Base-by-base conservation (phyloP, 164 flowering plant genomes). In the Kingdonia uniflora region DNA sequence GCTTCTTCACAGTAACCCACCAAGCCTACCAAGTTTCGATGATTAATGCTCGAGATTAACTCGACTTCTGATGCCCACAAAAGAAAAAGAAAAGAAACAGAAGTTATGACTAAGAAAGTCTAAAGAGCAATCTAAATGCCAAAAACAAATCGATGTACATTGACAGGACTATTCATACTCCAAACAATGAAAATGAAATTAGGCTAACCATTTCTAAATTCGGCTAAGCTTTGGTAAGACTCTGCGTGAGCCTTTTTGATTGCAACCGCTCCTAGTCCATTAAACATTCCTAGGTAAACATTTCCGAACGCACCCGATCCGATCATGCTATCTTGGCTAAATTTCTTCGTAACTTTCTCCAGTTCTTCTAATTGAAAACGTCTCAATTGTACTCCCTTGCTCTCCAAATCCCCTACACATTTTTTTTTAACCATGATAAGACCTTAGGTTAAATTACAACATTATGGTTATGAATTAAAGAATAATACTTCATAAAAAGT, bases 231-330 rank as follows among this genome's bases (percentile, higher is more conserved):
- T 26, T 63, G 74, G 52, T 63, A 73, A 1, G 85, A 71, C 19
- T 69, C 74, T 17, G 72, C 61, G 38, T 69, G 85, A 4, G 82
- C 74, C 57, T 52, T 76, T 66, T 84, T 84, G 56, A 81, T 76
- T 2, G 92, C 87, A 39, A 79, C 54, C 19, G 69, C 61, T n/a
- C 68, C 74, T 51, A 63, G 78, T 1, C 2, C 72, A 1, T 58
- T 68, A 43, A 84, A 76, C 2, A 60, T 64, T 25, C 84, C 87
- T 47, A 49, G 68, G 60, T 80, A 81, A 11, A 84, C 92, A 55
- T 78, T 80, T 13, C 85, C 92, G 61, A 77, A 81, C 19, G 76
- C 83, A 4, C 87, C 84, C 13, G 75, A 70, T 11, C 87, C 92
- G 23, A 81, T 15, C 69, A 81, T 65, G 63, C 70, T 76, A 5